phyloP scores from a whole-genome alignment of 768 basidiomycete species.

The Coprinopsis sp. region DNA sequence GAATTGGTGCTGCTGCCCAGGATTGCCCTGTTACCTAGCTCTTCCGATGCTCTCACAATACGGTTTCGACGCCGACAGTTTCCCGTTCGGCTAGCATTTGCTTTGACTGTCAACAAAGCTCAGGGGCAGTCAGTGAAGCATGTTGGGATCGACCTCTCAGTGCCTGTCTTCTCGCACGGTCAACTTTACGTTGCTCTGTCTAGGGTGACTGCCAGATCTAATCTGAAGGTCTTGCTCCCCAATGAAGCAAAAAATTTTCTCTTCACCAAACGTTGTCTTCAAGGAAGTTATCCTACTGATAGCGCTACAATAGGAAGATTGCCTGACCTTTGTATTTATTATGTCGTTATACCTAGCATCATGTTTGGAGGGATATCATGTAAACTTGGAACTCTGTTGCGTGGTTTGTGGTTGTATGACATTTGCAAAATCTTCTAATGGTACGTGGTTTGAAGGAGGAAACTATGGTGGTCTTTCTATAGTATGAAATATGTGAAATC shows the following conservation, averaged over 20 bases:
- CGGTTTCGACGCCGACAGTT: constrained; percentile 31
- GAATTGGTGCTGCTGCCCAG: constrained; percentile 33
- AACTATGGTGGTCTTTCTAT: too few species aligned
- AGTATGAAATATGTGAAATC: too few species aligned
- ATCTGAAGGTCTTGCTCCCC: constrained; percentile 24
- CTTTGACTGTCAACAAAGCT: constrained; percentile 36
- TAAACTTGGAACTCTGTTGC: too few species aligned
- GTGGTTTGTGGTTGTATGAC: too few species aligned
- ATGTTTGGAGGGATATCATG: too few species aligned
- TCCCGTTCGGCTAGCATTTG: constrained; percentile 34
- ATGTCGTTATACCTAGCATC: too few species aligned
- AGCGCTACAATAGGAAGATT: too few species aligned
- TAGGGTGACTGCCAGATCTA: constrained; percentile 18
- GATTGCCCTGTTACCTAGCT: constrained; percentile 22
- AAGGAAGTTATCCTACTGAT: constrained; percentile 23
- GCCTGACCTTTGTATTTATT: too few species aligned
- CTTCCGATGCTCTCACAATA: constrained; percentile 19
- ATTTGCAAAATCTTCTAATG: too few species aligned
- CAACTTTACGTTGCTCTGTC: constrained; percentile 37
- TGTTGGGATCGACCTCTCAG: constrained; percentile 29
- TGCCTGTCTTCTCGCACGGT: constrained; percentile 33
- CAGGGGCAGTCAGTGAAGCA: constrained; percentile 32
- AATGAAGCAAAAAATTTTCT: constrained; percentile 3
- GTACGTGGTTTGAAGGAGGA: too few species aligned
- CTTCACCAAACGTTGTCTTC: constrained; percentile 28